Evolutionary conservation across 2,329 filamentous ascomycete species (phyloP).

Genomic region (Colletotrichum eremochloae): DNA sequence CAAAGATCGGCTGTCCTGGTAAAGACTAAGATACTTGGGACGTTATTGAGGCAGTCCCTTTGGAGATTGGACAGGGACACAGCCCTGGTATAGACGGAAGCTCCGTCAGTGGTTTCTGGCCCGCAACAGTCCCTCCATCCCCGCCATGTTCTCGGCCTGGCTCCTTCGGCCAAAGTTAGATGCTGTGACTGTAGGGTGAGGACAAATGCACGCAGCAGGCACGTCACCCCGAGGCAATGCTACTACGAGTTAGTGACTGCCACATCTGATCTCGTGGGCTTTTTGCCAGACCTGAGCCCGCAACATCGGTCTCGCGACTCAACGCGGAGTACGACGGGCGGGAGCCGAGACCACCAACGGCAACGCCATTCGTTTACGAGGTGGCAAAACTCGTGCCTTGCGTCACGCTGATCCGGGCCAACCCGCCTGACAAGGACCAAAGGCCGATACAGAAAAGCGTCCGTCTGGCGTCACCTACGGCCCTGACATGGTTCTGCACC

Average conservation of each 20-base stretch:
- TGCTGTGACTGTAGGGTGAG: background rate
- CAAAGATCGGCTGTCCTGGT: background rate
- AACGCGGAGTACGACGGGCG: background rate
- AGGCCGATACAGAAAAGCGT: background rate
- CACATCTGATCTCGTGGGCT: background rate
- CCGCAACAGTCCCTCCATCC: background rate
- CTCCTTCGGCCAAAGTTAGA: background rate
- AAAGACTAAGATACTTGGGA: no score
- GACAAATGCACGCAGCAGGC: background rate
- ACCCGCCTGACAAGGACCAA: slow-evolving; percentile 6
- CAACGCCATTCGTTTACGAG: slow-evolving; percentile 3
- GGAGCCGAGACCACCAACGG: slow-evolving; percentile 7
- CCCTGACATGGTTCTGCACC: background rate
- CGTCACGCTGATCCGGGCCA: slow-evolving; percentile 24
- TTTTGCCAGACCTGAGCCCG: background rate
- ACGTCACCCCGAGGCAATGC: background rate
- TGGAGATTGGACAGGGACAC: no score
- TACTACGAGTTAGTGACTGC: background rate
- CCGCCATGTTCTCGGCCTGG: background rate
- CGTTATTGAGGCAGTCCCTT: no score
- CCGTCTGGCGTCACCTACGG: slow-evolving; percentile 6
- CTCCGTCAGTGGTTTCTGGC: background rate
- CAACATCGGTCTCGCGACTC: background rate
- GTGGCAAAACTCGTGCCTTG: background rate
- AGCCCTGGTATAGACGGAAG: background rate